Conservation (phyloP, 139 green algal genomes). For the Chlamydomonas applanata region DNA sequence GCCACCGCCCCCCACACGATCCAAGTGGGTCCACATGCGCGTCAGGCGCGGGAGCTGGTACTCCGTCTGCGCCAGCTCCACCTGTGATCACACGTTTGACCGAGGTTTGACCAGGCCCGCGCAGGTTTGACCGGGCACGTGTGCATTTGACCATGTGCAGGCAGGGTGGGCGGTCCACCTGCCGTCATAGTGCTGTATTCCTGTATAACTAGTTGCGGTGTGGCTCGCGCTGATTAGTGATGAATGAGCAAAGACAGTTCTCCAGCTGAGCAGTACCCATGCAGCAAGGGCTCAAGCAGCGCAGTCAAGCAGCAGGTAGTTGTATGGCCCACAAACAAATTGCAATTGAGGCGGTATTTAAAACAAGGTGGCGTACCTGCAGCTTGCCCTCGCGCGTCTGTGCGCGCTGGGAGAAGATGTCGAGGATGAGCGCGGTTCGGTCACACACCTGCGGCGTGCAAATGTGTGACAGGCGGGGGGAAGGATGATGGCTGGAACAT, state of each 20-base stretch:
- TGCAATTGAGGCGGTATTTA: too few relatives aligned
- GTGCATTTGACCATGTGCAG: too few relatives aligned
- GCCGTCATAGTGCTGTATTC: too few relatives aligned
- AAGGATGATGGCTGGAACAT: too few relatives aligned
- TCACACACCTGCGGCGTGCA: constrained; percentile 92
- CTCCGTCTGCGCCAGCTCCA: constrained; percentile 88
- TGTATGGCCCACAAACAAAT: too few relatives aligned
- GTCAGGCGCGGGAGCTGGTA: constrained; percentile 97
- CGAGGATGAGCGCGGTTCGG: constrained; percentile 94
- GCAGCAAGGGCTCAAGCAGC: background rate
- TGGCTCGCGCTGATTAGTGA: background rate
- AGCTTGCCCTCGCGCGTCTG: constrained; percentile 90
- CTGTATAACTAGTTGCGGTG: too few relatives aligned
- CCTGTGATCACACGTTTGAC: too few relatives aligned
- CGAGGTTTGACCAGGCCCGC: too few relatives aligned
- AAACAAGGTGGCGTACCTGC: too few relatives aligned
- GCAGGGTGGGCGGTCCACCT: too few relatives aligned
- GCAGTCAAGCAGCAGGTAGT: background rate
- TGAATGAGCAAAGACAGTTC: background rate
- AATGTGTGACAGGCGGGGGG: too few relatives aligned
- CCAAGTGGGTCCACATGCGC: constrained; percentile 96
- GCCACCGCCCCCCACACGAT: constrained; percentile 84
- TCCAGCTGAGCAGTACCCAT: background rate
- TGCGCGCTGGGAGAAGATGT: constrained; percentile 96
- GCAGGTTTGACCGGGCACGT: too few relatives aligned